phyloP scores from a whole-genome alignment of 345 rosid genomes.

The Eucalyptus paniculata region DNA sequence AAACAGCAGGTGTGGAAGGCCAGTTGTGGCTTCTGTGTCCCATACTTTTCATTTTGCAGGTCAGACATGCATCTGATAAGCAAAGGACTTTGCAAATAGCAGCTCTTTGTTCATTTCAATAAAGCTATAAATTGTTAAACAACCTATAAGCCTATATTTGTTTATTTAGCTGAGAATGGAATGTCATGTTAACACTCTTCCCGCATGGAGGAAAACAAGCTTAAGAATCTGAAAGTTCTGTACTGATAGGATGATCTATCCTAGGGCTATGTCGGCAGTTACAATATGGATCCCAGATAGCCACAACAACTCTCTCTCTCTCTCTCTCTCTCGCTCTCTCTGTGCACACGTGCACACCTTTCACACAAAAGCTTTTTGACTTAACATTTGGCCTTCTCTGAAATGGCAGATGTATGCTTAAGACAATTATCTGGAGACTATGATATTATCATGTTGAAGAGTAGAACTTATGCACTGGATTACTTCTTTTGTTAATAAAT shows the following conservation, averaged over 20 bases:
- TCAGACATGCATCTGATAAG: slow-evolving; percentile 2
- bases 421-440: neutral
- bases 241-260: neutral
- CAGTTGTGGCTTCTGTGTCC: slow-evolving; percentile 95
- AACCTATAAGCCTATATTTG: neutral
- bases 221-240: neutral
- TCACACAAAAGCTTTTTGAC: neutral
- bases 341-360: rapidly evolving
- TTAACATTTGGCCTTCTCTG: neutral
- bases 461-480: neutral
- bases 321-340: neutral
- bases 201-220: neutral
- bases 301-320: neutral
- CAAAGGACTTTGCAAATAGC: neutral
- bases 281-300: neutral
- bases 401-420: neutral
- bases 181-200: neutral
- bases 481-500: neutral
- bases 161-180: neutral
- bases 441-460: neutral
- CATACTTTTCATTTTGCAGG: slow-evolving; percentile 90
- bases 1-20: slow-evolving; percentile 96
- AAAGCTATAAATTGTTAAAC: neutral
- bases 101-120: neutral
- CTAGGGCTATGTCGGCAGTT: neutral